Base-by-base conservation (phyloP, 129 eudicot species). In the Rutidosis leptorrhynchoides region DNA sequence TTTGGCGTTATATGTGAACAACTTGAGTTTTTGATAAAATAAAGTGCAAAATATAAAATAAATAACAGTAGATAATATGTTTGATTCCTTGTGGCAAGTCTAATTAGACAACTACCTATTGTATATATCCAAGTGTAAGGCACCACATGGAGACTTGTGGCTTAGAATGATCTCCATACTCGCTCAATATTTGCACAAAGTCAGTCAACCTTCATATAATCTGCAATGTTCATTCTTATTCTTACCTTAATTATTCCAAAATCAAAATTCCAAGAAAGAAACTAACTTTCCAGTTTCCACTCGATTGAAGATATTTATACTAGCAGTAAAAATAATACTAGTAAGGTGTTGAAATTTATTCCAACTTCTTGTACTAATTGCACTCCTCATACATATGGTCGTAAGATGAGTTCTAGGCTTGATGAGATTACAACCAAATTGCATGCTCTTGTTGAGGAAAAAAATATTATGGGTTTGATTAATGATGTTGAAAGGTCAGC, bases 1-100 rank as follows among this genome's bases (percentile, higher is more conserved):
- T 87, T 92, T 7, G 76, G 92, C 23, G 84, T 90, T 62, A 75
- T 90, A 46, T 87, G n/a, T n/a, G n/a, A n/a, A n/a, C n/a, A n/a
- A n/a, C n/a, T n/a, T n/a, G n/a, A n/a, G n/a, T n/a, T n/a, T n/a
- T n/a, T n/a, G n/a, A n/a, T n/a, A n/a, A n/a, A n/a, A n/a, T n/a
- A n/a, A n/a, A n/a, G n/a, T n/a, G n/a, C n/a, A n/a, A n/a, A n/a
- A n/a, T n/a, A n/a, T n/a, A n/a, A n/a, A n/a, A n/a, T n/a, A n/a
- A n/a, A n/a, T n/a, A n/a, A n/a, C n/a, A n/a, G n/a, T n/a, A n/a
- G n/a, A n/a, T n/a, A n/a, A n/a, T n/a, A n/a, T n/a, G n/a, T n/a
- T n/a, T n/a, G n/a, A n/a, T n/a, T n/a, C n/a, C n/a, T n/a, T n/a
- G n/a, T n/a, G n/a, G n/a, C n/a, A n/a, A n/a, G n/a, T n/a, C n/a